Percentiles rank a stretch among this genome's conserved stretches.
phyloP scores from a whole-genome alignment of 257 asterid species.

The Ocimum tenuiflorum region DNA sequence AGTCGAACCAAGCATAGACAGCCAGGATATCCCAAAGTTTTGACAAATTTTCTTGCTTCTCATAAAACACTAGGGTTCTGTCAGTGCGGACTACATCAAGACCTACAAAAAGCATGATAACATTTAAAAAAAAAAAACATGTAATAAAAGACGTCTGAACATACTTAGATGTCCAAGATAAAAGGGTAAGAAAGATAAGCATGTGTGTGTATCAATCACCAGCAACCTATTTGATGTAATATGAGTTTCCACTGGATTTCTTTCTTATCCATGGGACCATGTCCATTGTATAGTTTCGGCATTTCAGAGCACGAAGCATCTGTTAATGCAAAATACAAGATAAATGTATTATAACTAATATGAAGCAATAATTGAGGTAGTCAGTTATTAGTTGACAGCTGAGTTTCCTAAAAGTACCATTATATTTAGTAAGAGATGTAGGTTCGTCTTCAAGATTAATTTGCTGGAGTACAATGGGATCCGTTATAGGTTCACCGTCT shows the following conservation, averaged over 20 bases:
- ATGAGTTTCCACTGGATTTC: conserved; percentile 87
- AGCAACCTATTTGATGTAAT: conserved; percentile 91
- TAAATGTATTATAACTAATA: conserved; percentile 13
- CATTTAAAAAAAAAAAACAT: conserved; percentile 17
- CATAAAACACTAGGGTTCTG: conserved; percentile 70
- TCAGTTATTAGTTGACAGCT: conserved; percentile 10
- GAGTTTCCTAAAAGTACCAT: conserved; percentile 29
- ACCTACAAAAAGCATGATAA: conserved; percentile 41
- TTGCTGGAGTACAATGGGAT: conserved; percentile 84
- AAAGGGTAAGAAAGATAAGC: conserved; percentile 1
- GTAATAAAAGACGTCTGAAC: conserved; percentile 5
- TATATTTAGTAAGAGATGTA: conserved; percentile 15
- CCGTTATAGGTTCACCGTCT: conserved; percentile 72
- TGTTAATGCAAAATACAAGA: conserved; percentile 21
- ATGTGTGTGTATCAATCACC: conserved; percentile 14
- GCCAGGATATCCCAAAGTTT: conserved; percentile 93
- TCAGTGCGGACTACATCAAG: conserved; percentile 91
- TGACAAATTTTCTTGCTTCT: conserved; percentile 71
- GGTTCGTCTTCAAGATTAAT: conserved; percentile 37
- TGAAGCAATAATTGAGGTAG: not conserved
- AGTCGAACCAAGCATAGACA: conserved; percentile 83
- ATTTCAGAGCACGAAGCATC: conserved; percentile 27
- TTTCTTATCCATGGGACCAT: conserved; percentile 46
- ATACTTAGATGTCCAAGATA: not conserved
- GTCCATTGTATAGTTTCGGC: conserved; percentile 27